phyloP scores from a whole-genome alignment of 192 early-diverging fungal genomes.

The Coemansia sp. region DNA sequence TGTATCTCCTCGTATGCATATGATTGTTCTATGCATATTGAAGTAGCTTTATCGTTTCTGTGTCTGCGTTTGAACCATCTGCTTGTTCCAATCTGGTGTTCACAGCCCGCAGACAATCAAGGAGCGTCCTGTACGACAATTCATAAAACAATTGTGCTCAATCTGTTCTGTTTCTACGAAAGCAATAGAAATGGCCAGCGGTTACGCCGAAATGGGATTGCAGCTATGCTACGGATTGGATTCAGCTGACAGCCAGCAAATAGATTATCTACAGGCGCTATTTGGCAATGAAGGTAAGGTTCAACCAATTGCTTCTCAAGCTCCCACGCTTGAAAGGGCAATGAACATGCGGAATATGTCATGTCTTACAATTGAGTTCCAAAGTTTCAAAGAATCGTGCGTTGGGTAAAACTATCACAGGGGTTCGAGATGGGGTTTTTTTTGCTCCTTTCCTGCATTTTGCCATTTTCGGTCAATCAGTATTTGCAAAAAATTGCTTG shows the following conservation, averaged over 20 bases:
- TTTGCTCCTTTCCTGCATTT: background rate
- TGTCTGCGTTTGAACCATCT: background rate
- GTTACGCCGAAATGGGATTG: background rate
- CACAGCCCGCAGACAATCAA: background rate
- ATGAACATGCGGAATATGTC: background rate
- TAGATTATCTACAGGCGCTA: background rate
- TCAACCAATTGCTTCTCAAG: background rate
- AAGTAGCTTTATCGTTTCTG: background rate
- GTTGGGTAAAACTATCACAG: background rate
- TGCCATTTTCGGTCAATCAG: background rate
- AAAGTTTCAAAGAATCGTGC: background rate
- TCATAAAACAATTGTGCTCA: background rate
- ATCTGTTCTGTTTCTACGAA: background rate
- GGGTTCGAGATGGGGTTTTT: background rate
- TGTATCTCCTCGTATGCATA: background rate
- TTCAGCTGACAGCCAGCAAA: slow-evolving; percentile 2
- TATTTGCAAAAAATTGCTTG: background rate
- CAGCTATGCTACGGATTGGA: background rate
- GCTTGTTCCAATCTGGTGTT: slow-evolving; percentile 1
- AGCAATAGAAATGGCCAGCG: background rate
- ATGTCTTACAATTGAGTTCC: background rate
- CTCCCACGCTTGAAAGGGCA: background rate
- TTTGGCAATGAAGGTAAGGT: slow-evolving; percentile 2
- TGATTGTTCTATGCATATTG: background rate
- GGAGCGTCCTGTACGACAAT: background rate